Evolutionary conservation across 441 rosid genomes (phyloP).

Genomic region (Rhodomyrtus psidioides): DNA sequence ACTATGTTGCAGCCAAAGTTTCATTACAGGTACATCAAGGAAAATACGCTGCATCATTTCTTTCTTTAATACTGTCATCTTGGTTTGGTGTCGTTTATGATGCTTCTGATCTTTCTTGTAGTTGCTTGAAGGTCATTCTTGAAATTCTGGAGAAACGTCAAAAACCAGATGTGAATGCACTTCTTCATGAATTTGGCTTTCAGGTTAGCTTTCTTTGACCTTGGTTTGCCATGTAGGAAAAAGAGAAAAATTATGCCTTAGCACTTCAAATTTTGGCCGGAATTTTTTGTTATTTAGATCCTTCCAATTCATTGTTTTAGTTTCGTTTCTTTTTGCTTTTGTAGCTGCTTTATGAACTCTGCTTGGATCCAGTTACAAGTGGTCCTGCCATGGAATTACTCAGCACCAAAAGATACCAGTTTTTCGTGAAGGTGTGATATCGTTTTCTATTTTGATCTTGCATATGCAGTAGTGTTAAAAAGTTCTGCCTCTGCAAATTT

Average conservation of each 20-base stretch:
- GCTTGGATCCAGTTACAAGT: conserved; percentile 74
- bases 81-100: neutral
- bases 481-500: neutral
- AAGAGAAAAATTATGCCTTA: neutral
- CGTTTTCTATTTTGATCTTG: conserved; percentile 1
- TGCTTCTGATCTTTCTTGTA: conserved; percentile 18
- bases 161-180: conserved; percentile 73
- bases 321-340: conserved; percentile 8
- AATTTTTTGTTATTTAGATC: neutral
- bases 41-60: conserved; percentile 1
- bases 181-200: conserved; percentile 88
- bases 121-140: conserved; percentile 95
- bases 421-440: conserved; percentile 59
- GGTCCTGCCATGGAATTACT: conserved; percentile 89
- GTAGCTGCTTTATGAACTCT: conserved; percentile 87
- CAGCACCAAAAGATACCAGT: conserved; percentile 75
- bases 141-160: conserved; percentile 74
- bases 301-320: neutral
- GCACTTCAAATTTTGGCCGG: neutral
- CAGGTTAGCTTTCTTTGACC: conserved; percentile 47
- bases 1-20: conserved; percentile 90
- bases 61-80: neutral
- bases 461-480: neutral
- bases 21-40: conserved; percentile 61
- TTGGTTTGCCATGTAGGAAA: neutral